Evolutionary conservation across 139 green algal genomes (phyloP), one percentile per base, ranked within the genome.

Genomic region (Yamagishiella unicocca): DNA sequence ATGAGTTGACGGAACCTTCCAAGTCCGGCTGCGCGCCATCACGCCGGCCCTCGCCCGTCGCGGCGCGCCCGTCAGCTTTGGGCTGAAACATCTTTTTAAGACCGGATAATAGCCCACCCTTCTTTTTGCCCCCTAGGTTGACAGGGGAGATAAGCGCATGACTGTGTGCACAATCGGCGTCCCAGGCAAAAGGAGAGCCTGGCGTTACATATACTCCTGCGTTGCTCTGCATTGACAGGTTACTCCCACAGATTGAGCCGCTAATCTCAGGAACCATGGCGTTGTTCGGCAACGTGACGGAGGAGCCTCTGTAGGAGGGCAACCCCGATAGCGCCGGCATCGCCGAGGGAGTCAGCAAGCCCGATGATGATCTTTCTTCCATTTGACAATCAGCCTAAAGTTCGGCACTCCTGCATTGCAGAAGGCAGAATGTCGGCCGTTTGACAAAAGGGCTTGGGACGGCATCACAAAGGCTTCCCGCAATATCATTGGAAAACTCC

Each of bases 1-100:
- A 62, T 25, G 72, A 62, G 1, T 43, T 67, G 31, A 82, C n/a
- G 29, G 46, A 67, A 4, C 10, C 1, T 6, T 82, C 45, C 1
- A 38, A 19, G 25, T 53, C 29, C 7, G 19, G 17, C 38, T 17
- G 42, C 4, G 8, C 64, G n/a, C 29, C 64, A 31, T 42, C 64
- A 45, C 73, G 29, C 45, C 66, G 45, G 22, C 73, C 73, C n/a
- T 4, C 38, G 22, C 70, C 38, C 6, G 38, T 55, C 38, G 38
- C 70, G 24, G 38, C 12, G 21, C 70, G 19, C 37, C 37, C 40
- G 21, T 22, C 4, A 25, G 5, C 67, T 29, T 53, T 55, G 22
- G 45, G 74, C 8, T 82, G 31, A 31, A 82, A 82, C 45, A 82
- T 82, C 31, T 82, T 82, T 38, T 68, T 67, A 5, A 82, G 50